A percentile compares a stretch with the other conserved stretches of the same genome.
Evolutionary conservation across 495 filamentous ascomycete species (phyloP).

Genomic region (Penicillium waksmanii): DNA sequence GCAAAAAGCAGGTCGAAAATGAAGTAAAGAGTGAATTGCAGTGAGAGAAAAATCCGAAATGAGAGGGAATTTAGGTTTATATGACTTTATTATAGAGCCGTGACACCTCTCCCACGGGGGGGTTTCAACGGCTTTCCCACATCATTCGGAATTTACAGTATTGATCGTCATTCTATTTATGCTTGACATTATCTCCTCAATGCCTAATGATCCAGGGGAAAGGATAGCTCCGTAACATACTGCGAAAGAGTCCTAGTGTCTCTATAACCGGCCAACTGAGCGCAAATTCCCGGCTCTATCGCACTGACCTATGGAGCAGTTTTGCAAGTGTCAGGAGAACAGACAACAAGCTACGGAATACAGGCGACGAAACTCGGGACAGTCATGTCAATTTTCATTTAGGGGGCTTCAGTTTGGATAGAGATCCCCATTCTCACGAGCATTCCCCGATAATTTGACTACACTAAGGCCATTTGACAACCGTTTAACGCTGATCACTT

Average conservation of each 20-base stretch:
- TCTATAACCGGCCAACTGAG: background rate
- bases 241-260: background rate
- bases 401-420: background rate
- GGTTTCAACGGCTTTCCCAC: slow-evolving; percentile 3
- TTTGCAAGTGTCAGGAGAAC: background rate
- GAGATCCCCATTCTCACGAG: background rate
- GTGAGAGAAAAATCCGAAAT: background rate
- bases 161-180: slow-evolving; percentile 12
- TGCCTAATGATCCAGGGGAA: background rate
- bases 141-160: background rate
- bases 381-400: background rate
- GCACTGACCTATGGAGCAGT: slow-evolving; percentile 4
- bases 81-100: slow-evolving; percentile 9
- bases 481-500: slow-evolving; percentile 23
- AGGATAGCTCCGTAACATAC: background rate
- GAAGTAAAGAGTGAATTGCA: slow-evolving; percentile 1
- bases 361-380: background rate
- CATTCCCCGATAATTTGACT: background rate
- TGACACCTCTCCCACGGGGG: background rate
- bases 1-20: slow-evolving; percentile 6
- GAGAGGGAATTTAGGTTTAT: background rate
- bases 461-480: background rate
- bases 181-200: background rate
- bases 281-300: background rate
- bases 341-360: background rate